These are phyloP conservation scores for Penicillium cinerascens DNA, from an alignment of 495 filamentous ascomycete genomes.

Conservation along the genomic window DNA sequence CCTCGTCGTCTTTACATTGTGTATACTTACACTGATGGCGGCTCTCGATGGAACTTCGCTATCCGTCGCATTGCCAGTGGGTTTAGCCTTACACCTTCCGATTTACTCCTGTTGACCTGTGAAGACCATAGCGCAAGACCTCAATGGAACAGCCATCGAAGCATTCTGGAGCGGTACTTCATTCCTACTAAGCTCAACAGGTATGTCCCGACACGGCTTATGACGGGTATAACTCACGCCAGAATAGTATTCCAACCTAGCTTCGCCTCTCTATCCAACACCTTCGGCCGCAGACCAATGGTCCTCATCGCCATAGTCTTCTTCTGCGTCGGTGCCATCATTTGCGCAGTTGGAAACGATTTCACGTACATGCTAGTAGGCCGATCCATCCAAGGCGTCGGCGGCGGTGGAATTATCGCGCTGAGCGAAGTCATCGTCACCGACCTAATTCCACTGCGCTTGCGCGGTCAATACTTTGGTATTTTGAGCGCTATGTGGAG, in stretches of 20 bases:
- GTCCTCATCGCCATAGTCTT: constrained; percentile 48
- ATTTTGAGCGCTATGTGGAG: constrained; percentile 58
- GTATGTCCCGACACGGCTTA: background rate
- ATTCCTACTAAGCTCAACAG: constrained; percentile 49
- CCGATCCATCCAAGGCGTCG: constrained; percentile 64
- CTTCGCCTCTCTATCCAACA: constrained; percentile 39
- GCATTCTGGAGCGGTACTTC: constrained; percentile 59
- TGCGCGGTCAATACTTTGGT: constrained; percentile 48
- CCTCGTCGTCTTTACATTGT: constrained; percentile 46
- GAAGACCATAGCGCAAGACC: constrained; percentile 34
- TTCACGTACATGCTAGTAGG: constrained; percentile 66
- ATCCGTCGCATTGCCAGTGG: constrained; percentile 66
- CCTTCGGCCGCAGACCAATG: constrained; percentile 42
- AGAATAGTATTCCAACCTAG: constrained; percentile 37
- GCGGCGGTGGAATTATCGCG: constrained; percentile 67
- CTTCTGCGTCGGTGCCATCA: constrained; percentile 56
- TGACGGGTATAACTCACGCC: background rate
- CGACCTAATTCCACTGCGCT: constrained; percentile 54
- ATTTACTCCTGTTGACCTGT: background rate
- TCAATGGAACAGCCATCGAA: constrained; percentile 53
- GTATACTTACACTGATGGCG: constrained; percentile 60
- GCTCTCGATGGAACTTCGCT: constrained; percentile 74
- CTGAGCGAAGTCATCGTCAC: constrained; percentile 67
- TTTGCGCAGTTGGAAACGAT: constrained; percentile 52
- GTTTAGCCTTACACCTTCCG: constrained; percentile 2